Conservation (phyloP, 768 basidiomycete genomes). For the Boletus bicolor region DNA sequence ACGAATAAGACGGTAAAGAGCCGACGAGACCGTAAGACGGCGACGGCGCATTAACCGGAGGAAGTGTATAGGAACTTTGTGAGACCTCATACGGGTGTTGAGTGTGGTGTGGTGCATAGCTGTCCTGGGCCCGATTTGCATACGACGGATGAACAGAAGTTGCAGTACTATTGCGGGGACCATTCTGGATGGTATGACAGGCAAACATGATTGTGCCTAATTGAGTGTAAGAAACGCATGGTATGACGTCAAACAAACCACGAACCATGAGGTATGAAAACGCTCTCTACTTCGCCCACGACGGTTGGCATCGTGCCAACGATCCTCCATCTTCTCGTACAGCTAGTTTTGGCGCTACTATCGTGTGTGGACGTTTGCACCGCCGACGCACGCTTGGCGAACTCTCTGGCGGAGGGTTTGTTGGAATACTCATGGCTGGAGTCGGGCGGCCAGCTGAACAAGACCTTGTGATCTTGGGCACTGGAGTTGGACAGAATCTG, state of each 20-base stretch:
- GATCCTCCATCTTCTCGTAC: constrained; percentile 80
- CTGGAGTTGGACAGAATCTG: constrained; percentile 65
- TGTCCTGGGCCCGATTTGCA: constrained; percentile 24
- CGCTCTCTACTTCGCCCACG: constrained; percentile 72
- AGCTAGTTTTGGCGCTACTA: constrained; percentile 79
- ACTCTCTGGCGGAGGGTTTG: constrained; percentile 43
- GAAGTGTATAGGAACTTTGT: constrained; percentile 29
- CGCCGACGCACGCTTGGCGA: constrained; percentile 60
- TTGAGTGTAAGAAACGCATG: constrained; percentile 26
- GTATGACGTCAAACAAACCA: constrained; percentile 35
- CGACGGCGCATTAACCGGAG: constrained; percentile 29
- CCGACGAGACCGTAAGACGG: constrained; percentile 26
- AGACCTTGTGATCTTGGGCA: constrained; percentile 49
- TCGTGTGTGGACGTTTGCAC: constrained; percentile 52
- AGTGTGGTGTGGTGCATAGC: constrained; percentile 22
- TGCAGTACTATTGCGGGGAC: constrained; percentile 19
- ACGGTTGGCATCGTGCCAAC: constrained; percentile 60
- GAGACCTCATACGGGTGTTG: constrained; percentile 31
- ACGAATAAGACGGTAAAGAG: constrained; percentile 28
- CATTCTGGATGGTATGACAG: constrained; percentile 34
- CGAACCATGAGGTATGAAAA: constrained; percentile 88
- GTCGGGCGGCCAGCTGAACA: constrained; percentile 79
- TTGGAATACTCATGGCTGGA: constrained; percentile 37
- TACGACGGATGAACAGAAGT: constrained; percentile 27
- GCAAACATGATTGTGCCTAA: constrained; percentile 40